Conservation (phyloP, 495 filamentous ascomycete genomes). For the Rhizodiscina lignyota region DNA sequence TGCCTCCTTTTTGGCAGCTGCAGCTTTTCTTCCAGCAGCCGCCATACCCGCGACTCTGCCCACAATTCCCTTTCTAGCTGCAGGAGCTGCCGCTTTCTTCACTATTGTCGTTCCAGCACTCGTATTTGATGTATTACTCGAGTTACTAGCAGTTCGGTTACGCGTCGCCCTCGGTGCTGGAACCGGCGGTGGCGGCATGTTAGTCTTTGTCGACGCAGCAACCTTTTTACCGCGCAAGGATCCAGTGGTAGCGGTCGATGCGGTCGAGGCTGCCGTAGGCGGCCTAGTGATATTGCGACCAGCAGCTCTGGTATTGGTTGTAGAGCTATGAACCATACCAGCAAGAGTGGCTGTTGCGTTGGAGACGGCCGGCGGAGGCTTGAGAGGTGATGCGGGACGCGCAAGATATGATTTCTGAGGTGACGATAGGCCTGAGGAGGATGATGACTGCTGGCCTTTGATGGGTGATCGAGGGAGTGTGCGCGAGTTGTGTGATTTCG, state of each 20-base stretch:
- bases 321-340: conserved; percentile 36
- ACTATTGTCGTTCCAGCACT: conserved; percentile 16
- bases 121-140: conserved; percentile 11
- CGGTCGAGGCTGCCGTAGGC: neutral
- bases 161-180: neutral
- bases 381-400: too few relatives aligned
- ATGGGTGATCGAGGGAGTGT: conserved; percentile 44
- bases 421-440: too few relatives aligned
- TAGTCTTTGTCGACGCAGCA: conserved; percentile 1
- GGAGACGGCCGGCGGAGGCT: conserved; percentile 27
- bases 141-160: conserved; percentile 3
- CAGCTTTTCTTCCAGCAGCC: neutral
- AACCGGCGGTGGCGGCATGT: conserved; percentile 2
- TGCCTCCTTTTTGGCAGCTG: conserved; percentile 1
- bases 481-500: conserved; percentile 65
- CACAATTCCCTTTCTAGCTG: neutral
- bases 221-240: neutral
- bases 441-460: too few relatives aligned
- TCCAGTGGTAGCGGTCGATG: neutral
- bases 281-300: neutral
- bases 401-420: too few relatives aligned
- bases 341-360: conserved; percentile 29
- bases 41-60: neutral
- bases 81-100: conserved; percentile 4
- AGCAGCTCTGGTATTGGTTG: conserved; percentile 28